Percentiles rank a stretch among this genome's conserved stretches.
These are phyloP conservation scores for Raphanus raphanistrum DNA, from an alignment of 345 rosid genomes.

Conservation along the genomic window DNA sequence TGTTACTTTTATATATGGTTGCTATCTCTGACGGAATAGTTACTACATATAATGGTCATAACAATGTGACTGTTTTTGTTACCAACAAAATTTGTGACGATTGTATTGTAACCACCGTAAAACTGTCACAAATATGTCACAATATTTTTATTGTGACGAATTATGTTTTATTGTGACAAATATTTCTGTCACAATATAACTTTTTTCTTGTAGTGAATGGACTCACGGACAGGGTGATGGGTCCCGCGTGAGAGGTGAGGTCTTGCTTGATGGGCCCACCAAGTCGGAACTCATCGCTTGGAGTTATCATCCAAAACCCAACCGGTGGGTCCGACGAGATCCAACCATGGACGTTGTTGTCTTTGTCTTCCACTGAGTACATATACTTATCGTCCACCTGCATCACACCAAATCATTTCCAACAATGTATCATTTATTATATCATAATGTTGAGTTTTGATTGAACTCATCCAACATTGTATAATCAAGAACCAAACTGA, in stretches of 20 bases:
- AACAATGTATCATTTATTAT: background rate
- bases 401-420: background rate
- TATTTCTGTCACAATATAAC: no score
- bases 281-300: constrained; percentile 64
- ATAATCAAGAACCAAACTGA: background rate
- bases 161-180: no score
- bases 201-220: background rate
- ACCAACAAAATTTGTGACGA: no score
- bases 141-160: no score
- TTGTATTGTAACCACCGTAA: no score
- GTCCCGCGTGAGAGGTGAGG: constrained; percentile 85
- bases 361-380: constrained; percentile 64
- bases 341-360: constrained; percentile 84
- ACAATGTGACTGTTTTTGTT: no score
- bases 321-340: constrained; percentile 51
- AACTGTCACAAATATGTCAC: no score
- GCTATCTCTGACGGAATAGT: no score
- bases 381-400: constrained; percentile 94
- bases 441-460: background rate
- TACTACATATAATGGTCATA: no score
- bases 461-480: background rate
- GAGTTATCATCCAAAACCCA: constrained; percentile 92
- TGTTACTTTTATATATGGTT: no score
- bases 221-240: constrained; percentile 67
- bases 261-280: constrained; percentile 88